Evolutionary conservation across 2,329 filamentous ascomycete genomes (phyloP).

Genomic region (Penicillium sp.): DNA sequence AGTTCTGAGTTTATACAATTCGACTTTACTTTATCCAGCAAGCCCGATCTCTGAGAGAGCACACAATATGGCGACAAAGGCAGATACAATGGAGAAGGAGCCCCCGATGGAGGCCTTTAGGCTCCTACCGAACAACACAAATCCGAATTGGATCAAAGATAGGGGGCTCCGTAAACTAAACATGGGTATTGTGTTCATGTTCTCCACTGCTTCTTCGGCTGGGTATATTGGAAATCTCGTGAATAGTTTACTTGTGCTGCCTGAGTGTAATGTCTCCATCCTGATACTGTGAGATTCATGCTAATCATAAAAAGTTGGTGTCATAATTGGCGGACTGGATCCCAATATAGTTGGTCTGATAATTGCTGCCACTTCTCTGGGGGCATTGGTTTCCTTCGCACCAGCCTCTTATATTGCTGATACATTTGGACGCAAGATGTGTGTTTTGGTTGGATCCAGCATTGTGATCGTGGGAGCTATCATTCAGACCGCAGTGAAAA

Average conservation of each 20-base stretch:
- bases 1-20: too few relatives aligned
- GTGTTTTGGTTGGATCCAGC: slow-evolving; percentile 44
- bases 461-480: slow-evolving; percentile 27
- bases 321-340: slow-evolving; percentile 14
- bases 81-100: slow-evolving; percentile 11
- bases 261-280: slow-evolving; percentile 11
- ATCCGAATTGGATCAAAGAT: slow-evolving; percentile 24
- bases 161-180: slow-evolving; percentile 24
- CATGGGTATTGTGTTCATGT: slow-evolving; percentile 23
- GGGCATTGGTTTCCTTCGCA: slow-evolving; percentile 19
- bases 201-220: slow-evolving; percentile 19
- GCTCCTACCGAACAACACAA: slow-evolving; percentile 19
- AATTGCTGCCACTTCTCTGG: slow-evolving; percentile 20
- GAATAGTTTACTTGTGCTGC: slow-evolving; percentile 23
- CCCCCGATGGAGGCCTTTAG: slow-evolving; percentile 17
- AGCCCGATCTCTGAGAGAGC: background rate
- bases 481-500: slow-evolving; percentile 16
- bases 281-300: background rate
- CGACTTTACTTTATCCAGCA: background rate
- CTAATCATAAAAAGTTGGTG: slow-evolving; percentile 9
- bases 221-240: slow-evolving; percentile 27
- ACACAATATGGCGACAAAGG: background rate
- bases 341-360: slow-evolving; percentile 20
- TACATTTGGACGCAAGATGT: slow-evolving; percentile 46
- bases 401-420: slow-evolving; percentile 35